phyloP scores from a whole-genome alignment of 305 asterid genomes.

The Rubia peregrina region DNA sequence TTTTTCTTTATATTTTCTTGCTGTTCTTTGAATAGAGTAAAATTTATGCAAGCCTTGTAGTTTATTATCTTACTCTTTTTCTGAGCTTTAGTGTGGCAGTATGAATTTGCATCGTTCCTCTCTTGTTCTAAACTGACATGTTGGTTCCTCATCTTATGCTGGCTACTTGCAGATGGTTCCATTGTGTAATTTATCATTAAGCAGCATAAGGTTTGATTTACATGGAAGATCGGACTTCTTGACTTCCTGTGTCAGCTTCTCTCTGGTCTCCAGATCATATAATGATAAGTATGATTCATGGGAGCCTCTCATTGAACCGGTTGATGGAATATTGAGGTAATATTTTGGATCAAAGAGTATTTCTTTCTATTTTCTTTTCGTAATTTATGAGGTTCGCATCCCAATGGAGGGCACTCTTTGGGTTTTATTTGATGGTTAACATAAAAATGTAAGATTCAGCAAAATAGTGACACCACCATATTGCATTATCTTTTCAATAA shows the following conservation, averaged over 20 bases:
- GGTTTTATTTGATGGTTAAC: not conserved
- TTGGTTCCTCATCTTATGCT: slow-evolving; percentile 20
- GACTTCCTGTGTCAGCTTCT: slow-evolving; percentile 55
- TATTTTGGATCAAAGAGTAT: not conserved
- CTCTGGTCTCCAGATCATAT: slow-evolving; percentile 73
- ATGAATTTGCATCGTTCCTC: not conserved
- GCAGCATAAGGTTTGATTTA: slow-evolving; percentile 58
- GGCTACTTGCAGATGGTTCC: slow-evolving; percentile 74
- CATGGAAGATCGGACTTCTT: slow-evolving; percentile 56
- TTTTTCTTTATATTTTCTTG: not conserved
- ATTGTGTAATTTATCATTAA: slow-evolving; percentile 76
- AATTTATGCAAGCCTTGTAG: not conserved
- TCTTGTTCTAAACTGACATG: slow-evolving; percentile 2
- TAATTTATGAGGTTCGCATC: not conserved
- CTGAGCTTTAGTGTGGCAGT: not conserved
- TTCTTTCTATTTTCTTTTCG: not conserved
- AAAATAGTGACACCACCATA: not conserved
- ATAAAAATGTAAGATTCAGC: not conserved
- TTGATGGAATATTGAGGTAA: slow-evolving; percentile 83
- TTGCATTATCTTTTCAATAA: not conserved
- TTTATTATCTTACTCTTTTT: not conserved
- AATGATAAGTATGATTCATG: slow-evolving; percentile 94
- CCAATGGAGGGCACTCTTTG: not conserved
- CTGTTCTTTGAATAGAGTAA: not conserved
- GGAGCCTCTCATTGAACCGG: slow-evolving; percentile 95